These are phyloP conservation scores for Mrakia hoshinonis DNA, from an alignment of 768 basidiomycete genomes.

Conservation along the genomic window DNA sequence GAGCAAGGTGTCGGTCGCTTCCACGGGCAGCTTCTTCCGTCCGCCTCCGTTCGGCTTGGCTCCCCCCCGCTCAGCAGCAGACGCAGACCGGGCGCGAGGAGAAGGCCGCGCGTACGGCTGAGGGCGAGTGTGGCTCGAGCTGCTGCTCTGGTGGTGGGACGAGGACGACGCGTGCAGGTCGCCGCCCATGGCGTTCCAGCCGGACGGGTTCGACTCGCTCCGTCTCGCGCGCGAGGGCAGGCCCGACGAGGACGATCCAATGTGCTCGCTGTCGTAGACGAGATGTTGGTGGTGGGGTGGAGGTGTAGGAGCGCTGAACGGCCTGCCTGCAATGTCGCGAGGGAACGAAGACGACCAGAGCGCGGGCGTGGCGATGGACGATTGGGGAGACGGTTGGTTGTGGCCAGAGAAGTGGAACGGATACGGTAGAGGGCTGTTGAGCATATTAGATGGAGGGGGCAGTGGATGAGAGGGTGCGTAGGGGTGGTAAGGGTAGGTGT, in stretches of 20 bases:
- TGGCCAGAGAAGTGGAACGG: neutral
- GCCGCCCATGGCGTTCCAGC: too few species aligned
- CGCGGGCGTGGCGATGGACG: neutral
- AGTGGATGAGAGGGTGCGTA: neutral
- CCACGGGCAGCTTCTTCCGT: neutral
- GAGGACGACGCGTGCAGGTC: too few species aligned
- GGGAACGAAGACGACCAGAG: constrained; percentile 1
- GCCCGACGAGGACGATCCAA: too few species aligned
- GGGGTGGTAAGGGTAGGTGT: neutral
- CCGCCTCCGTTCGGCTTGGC: neutral
- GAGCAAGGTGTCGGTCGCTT: constrained; percentile 1
- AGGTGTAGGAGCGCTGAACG: neutral
- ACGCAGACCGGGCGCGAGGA: neutral
- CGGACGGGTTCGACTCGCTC: too few species aligned
- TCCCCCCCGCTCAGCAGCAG: neutral
- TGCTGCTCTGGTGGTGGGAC: neutral
- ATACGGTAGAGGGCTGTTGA: constrained; percentile 2
- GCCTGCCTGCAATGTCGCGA: neutral
- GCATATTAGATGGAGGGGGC: neutral
- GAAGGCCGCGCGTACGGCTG: neutral
- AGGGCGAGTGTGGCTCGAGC: neutral
- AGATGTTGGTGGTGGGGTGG: neutral
- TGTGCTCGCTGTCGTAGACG: neutral
- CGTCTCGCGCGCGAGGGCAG: too few species aligned
- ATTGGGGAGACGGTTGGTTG: neutral